Evolutionary conservation across 2,329 filamentous ascomycete genomes (phyloP).

Genomic region (Tolypocladium nubicola): DNA sequence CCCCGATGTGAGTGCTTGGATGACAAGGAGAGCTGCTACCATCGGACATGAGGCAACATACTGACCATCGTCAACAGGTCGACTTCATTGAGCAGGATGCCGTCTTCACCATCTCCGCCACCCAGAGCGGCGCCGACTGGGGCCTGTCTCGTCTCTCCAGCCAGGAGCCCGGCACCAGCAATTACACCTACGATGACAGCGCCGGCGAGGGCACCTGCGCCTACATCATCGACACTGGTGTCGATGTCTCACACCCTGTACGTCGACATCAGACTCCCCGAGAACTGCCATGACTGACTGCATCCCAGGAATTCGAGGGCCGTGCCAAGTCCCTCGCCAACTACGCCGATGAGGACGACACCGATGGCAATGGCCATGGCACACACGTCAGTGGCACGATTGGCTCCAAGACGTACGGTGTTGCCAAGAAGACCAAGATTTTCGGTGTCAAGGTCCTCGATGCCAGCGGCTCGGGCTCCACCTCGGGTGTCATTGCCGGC

Average conservation of each 20-base stretch:
- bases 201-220: slow-evolving; percentile 29
- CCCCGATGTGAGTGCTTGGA: slow-evolving; percentile 10
- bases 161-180: slow-evolving; percentile 11
- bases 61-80: slow-evolving; percentile 4
- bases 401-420: slow-evolving; percentile 29
- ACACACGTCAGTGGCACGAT: slow-evolving; percentile 37
- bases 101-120: slow-evolving; percentile 39
- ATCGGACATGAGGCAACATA: not conserved
- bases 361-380: slow-evolving; percentile 34
- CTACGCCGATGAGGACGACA: slow-evolving; percentile 23
- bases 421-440: slow-evolving; percentile 32
- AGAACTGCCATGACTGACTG: not conserved
- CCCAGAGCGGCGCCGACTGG: slow-evolving; percentile 28
- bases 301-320: slow-evolving; percentile 25
- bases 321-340: slow-evolving; percentile 29
- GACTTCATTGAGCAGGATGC: slow-evolving; percentile 31
- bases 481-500: slow-evolving; percentile 30
- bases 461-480: slow-evolving; percentile 23
- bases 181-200: slow-evolving; percentile 25
- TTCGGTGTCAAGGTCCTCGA: slow-evolving; percentile 35
- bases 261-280: slow-evolving; percentile 3
- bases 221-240: slow-evolving; percentile 36
- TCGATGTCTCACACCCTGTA: slow-evolving; percentile 23
- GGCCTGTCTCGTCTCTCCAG: slow-evolving; percentile 27
- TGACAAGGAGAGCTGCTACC: not conserved